Percentiles rank a stretch among this genome's conserved stretches.
Evolutionary conservation across 2,329 filamentous ascomycete species (phyloP).

Genomic region (Aspergillus carbonarius): DNA sequence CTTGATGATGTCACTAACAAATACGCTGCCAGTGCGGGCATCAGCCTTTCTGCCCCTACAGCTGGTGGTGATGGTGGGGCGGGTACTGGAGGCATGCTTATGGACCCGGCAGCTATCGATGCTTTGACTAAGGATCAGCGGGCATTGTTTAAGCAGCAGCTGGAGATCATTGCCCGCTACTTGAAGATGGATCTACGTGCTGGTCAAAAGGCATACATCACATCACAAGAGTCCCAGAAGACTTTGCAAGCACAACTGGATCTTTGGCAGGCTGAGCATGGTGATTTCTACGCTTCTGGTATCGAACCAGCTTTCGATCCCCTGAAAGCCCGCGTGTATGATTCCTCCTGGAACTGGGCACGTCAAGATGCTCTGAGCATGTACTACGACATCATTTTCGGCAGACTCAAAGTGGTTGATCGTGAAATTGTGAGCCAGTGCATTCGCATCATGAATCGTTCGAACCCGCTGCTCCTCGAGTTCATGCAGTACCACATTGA

Average conservation of each 20-base stretch:
- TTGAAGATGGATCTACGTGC: slow-evolving; percentile 94
- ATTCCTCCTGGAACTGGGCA: slow-evolving; percentile 99
- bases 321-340: slow-evolving; percentile 92
- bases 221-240: slow-evolving; percentile 79
- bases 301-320: slow-evolving; percentile 93
- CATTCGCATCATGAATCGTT: slow-evolving; percentile 98
- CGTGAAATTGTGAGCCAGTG: slow-evolving; percentile 98
- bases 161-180: slow-evolving; percentile 92
- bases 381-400: slow-evolving; percentile 99
- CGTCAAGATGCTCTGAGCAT: slow-evolving; percentile 95
- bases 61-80: slow-evolving; percentile 71
- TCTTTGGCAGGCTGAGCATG: slow-evolving; percentile 92
- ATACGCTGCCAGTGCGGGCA: slow-evolving; percentile 79
- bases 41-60: slow-evolving; percentile 73
- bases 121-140: slow-evolving; percentile 96
- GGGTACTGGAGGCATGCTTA: slow-evolving; percentile 88
- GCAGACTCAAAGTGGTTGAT: slow-evolving; percentile 86
- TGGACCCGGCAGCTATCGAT: slow-evolving; percentile 96
- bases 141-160: slow-evolving; percentile 95
- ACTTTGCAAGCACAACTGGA: slow-evolving; percentile 91
- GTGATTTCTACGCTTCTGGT: slow-evolving; percentile 90
- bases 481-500: slow-evolving; percentile 99
- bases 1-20: slow-evolving; percentile 86
- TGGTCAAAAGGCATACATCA: slow-evolving; percentile 91
- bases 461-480: slow-evolving; percentile 89